Conservation (phyloP, 495 filamentous ascomycete species). For the Beverwykella pulmonaria region DNA sequence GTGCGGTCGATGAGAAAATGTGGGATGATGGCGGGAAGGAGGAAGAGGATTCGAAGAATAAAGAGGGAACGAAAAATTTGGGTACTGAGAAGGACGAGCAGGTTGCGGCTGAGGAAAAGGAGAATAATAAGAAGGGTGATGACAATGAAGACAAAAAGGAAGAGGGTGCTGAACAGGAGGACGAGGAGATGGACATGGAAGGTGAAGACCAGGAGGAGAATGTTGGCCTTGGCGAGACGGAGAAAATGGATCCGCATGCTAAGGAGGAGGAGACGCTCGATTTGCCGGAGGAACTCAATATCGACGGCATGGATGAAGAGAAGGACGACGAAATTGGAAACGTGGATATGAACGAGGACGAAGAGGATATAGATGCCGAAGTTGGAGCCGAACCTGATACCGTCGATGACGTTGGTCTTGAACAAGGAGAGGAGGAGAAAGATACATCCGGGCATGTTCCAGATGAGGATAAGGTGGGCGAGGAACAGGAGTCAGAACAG, state of each 20-base stretch:
- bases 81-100: constrained; percentile 53
- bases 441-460: constrained; percentile 50
- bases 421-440: constrained; percentile 53
- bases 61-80: constrained; percentile 65
- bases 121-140: constrained; percentile 54
- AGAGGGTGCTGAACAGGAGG: constrained; percentile 55
- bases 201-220: constrained; percentile 65
- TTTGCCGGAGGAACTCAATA: constrained; percentile 68
- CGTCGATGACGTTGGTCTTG: constrained; percentile 58
- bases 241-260: constrained; percentile 69
- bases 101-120: constrained; percentile 43
- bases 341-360: constrained; percentile 68
- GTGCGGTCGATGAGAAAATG: constrained; percentile 93
- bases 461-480: constrained; percentile 47
- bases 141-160: constrained; percentile 56
- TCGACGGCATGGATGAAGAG: constrained; percentile 57
- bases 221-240: constrained; percentile 61
- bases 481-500: constrained; percentile 45
- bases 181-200: constrained; percentile 64
- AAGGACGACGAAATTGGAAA: constrained; percentile 31
- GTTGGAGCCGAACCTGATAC: constrained; percentile 26
- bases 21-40: constrained; percentile 87
- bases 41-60: constrained; percentile 72
- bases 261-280: constrained; percentile 71
- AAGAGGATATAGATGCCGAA: constrained; percentile 44